Evolutionary conservation across 805 yeast species (phyloP).

Genomic region (Metschnikowia hibisci): DNA sequence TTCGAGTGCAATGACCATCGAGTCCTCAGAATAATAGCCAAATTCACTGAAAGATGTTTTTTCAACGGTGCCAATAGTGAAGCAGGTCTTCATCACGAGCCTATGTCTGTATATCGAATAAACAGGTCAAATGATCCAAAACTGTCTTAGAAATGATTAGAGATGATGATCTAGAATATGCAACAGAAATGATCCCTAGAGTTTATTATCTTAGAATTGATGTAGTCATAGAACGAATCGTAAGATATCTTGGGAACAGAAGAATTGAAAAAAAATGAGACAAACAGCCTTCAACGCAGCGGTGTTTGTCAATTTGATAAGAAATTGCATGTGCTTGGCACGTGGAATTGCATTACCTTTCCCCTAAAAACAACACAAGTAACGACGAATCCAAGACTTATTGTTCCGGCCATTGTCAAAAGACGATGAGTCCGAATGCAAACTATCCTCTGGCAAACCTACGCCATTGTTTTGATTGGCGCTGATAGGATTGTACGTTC

Average conservation of each 20-base stretch:
- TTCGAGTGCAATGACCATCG: slow-evolving; percentile 1
- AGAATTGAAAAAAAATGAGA: slow-evolving; percentile 1
- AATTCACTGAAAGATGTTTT: too few relatives aligned
- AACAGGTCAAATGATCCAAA: neutral
- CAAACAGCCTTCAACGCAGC: neutral
- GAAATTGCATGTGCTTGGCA: neutral
- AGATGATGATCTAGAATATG: too few relatives aligned
- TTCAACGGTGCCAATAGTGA: neutral
- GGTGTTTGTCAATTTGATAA: neutral
- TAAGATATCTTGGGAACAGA: neutral
- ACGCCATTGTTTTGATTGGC: slow-evolving; percentile 29
- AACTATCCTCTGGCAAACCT: slow-evolving; percentile 33
- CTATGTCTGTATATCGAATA: neutral
- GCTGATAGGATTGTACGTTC: slow-evolving; percentile 2
- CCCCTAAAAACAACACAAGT: slow-evolving; percentile 15
- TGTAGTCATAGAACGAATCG: too few relatives aligned
- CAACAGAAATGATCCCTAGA: too few relatives aligned
- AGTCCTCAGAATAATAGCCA: neutral
- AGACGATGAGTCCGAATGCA: slow-evolving; percentile 38
- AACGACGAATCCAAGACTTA: slow-evolving; percentile 15
- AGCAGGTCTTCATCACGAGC: neutral
- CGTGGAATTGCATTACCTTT: neutral
- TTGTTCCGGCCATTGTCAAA: slow-evolving; percentile 19
- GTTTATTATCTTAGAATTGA: too few relatives aligned
- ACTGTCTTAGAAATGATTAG: too few relatives aligned